Evolutionary conservation across 2,329 filamentous ascomycete genomes (phyloP), one percentile per base, ranked within the genome.

Genomic region (Phialemonium atrogriseum): DNA sequence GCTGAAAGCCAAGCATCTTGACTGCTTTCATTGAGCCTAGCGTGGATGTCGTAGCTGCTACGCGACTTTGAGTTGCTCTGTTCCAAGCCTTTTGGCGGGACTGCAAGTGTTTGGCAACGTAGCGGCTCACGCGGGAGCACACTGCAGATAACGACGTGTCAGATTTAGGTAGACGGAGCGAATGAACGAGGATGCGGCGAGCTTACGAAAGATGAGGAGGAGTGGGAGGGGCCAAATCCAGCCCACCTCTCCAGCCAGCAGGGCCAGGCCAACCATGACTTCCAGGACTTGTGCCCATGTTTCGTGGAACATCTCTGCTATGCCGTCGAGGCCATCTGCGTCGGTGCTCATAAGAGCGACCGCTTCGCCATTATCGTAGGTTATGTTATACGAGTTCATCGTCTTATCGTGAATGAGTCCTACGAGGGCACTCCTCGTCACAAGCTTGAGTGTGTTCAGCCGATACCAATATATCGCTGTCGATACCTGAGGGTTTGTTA

Each of bases 181-280:
- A 4, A 5, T 17, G 10, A 14, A n/a, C n/a, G n/a, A n/a, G n/a
- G n/a, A n/a, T n/a, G n/a, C n/a, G n/a, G n/a, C n/a, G 10, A 10
- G 44, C 58, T 47, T 38, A 65, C 62, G 40, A 19, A 59, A 51
- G 2, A 65, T 62, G n/a, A 64, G 38, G 4, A 56, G 35, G 3
- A 64, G 37, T 0, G 61, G 62, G 9, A 65, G 38, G 1, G 54
- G 54, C 41, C 52, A 64, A 4, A 66, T 35, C 59, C 60, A 65
- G 9, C 60, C 57, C 4, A 68, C 54, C 37, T 64, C 39, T 10
- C 36, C 37, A 7, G 53, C 49, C 3, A 68, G 38, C 31, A 68
- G 46, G 6, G 34, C 27, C 3, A 62, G 48, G 2, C 61, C 64
- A 21, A 67, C 43, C 0, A 54, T 22, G 0, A 65, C 52, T 34